Conservation (phyloP, 352 stramenopile species). For the Nothophytophthora sp. region DNA sequence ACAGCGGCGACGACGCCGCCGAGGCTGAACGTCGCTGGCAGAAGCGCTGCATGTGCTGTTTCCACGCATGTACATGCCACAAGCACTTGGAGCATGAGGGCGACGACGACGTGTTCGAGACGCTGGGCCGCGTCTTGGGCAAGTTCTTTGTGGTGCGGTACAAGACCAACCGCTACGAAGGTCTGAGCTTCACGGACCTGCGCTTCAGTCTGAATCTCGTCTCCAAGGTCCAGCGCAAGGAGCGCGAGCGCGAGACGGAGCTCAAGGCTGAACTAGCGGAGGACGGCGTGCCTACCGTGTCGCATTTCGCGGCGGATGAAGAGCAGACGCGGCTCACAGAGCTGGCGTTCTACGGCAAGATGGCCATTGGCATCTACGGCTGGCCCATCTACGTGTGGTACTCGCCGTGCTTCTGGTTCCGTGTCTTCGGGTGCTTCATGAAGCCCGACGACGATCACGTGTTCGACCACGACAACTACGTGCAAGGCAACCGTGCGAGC, state of each 20-base stretch:
- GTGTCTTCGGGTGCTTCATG: conserved; percentile 60
- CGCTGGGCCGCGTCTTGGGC: conserved; percentile 57
- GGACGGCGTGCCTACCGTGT: conserved; percentile 18
- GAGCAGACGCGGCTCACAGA: conserved; percentile 54
- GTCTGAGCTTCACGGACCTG: conserved; percentile 71
- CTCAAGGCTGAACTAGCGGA: conserved; percentile 22
- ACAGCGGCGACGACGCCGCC: conserved; percentile 48
- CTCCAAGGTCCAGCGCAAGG: conserved; percentile 52
- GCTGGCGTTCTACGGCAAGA: conserved; percentile 61
- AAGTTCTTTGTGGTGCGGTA: conserved; percentile 80
- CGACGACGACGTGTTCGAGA: conserved; percentile 73
- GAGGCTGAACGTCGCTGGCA: conserved; percentile 72
- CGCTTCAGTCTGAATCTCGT: conserved; percentile 72
- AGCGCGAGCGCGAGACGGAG: conserved; percentile 39
- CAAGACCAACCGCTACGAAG: conserved; percentile 63
- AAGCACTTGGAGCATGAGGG: conserved; percentile 34
- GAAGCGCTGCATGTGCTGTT: conserved; percentile 60
- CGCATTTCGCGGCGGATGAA: conserved; percentile 36
- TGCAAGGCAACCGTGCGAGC: conserved; percentile 61
- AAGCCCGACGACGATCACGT: conserved; percentile 41
- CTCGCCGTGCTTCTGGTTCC: conserved; percentile 70
- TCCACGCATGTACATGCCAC: conserved; percentile 57
- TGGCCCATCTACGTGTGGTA: conserved; percentile 84
- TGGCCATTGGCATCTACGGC: conserved; percentile 79
- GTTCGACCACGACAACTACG: conserved; percentile 65